Evolutionary conservation across 139 green algal genomes (phyloP), one percentile per base, ranked within the genome.

Genomic region (Desmodesmus armatus): DNA sequence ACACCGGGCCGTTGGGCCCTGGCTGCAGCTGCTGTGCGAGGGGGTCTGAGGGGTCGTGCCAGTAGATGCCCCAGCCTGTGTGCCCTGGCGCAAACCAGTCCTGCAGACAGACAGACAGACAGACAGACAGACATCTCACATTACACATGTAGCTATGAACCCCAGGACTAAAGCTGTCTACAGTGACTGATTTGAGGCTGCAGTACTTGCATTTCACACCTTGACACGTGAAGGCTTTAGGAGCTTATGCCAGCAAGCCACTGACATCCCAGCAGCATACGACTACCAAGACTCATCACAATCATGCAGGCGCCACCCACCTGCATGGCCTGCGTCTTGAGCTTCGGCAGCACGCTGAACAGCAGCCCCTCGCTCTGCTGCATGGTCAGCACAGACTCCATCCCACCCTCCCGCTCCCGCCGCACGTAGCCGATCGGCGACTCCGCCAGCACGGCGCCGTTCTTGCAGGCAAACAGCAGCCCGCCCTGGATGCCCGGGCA

Each of bases 391-490:
- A 73, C 69, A 17, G 21, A n/a, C 55, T 87, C 82, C 23, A 29
- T 19, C 23, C 71, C 55, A 29, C 66, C 35, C 41, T 47, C 37
- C 6, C 27, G 21, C 13, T 49, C 60, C 13, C 55, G 21, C 11
- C 81, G 37, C 53, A 93, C 86, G 31, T 47, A 82, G 3, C 55
- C 90, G 9, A 91, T 85, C 19, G 91, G 91, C 15, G 89, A 77
- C 40, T 94, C 91, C 77, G 90, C 88, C 39, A 60, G 21, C n/a
- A 92, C 83, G 23, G 91, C 74, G 2, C 87, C 91, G 78, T 92
- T 91, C 87, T 92, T 92, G 88, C 85, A 92, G 23, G 43, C 44
- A 73, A 92, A 94, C 78, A 94, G 85, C 55, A 94, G 80, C 27
- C 88, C 91, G 19, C 85, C 79, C 0, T 79, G 75, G 49, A 92